Percentiles rank a stretch among this genome's conserved stretches.
Conservation (phyloP, 148 eudicot genomes). For the Euryodendron excelsum region DNA sequence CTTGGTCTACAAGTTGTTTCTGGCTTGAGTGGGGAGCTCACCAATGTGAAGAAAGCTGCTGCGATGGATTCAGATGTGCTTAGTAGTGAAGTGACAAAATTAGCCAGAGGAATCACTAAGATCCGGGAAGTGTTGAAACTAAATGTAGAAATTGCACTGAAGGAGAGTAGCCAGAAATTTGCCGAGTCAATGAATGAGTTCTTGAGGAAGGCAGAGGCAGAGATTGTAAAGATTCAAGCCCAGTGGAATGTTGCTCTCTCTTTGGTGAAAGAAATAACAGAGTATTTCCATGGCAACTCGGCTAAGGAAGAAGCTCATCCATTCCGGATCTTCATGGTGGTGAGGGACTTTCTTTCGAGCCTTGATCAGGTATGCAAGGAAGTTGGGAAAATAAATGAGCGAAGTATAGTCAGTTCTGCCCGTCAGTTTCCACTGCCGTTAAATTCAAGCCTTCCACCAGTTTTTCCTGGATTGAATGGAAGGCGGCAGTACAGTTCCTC, state of each 20-base stretch:
- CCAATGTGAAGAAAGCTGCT: slow-evolving; percentile 78
- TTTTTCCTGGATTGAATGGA: slow-evolving; percentile 47
- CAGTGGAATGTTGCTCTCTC: slow-evolving; percentile 47
- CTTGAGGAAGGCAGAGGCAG: slow-evolving; percentile 51
- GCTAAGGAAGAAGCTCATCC: slow-evolving; percentile 71
- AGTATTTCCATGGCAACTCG: slow-evolving; percentile 77
- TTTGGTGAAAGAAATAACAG: slow-evolving; percentile 68
- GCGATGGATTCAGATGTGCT: slow-evolving; percentile 59
- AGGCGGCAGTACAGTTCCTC: slow-evolving; percentile 23
- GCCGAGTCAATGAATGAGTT: slow-evolving; percentile 55
- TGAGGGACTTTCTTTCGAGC: slow-evolving; percentile 64
- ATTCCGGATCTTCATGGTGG: slow-evolving; percentile 73
- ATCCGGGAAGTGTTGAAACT: slow-evolving; percentile 49
- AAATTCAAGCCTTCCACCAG: slow-evolving; percentile 37
- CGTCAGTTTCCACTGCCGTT: slow-evolving; percentile 28
- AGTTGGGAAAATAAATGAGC: slow-evolving; percentile 70
- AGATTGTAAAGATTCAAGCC: slow-evolving; percentile 44
- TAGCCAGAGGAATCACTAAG: slow-evolving; percentile 46
- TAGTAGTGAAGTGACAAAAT: slow-evolving; percentile 41
- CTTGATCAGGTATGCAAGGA: slow-evolving; percentile 92
- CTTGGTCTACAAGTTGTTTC: slow-evolving; percentile 72
- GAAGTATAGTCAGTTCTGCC: slow-evolving; percentile 52
- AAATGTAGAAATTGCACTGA: slow-evolving; percentile 30
- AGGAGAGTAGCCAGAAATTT: slow-evolving; percentile 34
- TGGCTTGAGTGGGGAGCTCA: slow-evolving; percentile 70